Evolutionary conservation across 164 flowering plant genomes (phyloP).

Genomic region (Vitis amurensis): DNA sequence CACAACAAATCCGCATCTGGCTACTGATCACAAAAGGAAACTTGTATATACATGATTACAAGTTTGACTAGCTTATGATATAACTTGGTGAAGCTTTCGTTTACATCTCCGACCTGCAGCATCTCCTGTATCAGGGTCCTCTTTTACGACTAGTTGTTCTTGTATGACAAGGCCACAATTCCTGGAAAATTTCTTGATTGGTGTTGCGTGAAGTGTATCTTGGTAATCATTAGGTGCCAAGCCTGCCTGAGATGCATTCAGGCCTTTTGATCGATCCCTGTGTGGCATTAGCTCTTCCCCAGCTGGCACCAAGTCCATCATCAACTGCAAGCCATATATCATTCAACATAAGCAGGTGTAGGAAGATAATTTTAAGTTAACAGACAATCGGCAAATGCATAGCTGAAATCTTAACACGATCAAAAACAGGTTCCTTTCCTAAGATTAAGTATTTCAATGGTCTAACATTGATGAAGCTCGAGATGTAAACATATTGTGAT

Average conservation of each 20-base stretch:
- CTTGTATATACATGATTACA: too few relatives aligned
- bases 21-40: too few relatives aligned
- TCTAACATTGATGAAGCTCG: too few relatives aligned
- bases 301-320: constrained; percentile 27
- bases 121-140: constrained; percentile 47
- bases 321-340: constrained; percentile 25
- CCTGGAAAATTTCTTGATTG: constrained; percentile 54
- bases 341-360: too few relatives aligned
- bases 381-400: too few relatives aligned
- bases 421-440: too few relatives aligned
- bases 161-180: constrained; percentile 54
- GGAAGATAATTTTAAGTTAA: too few relatives aligned
- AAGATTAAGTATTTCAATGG: too few relatives aligned
- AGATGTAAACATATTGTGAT: too few relatives aligned
- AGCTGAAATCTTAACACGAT: too few relatives aligned
- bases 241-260: constrained; percentile 15
- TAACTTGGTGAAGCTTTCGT: constrained; percentile 40
- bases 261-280: constrained; percentile 17
- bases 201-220: constrained; percentile 34
- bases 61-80: background rate
- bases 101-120: constrained; percentile 38
- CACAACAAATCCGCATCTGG: too few relatives aligned
- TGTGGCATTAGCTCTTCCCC: constrained; percentile 56
- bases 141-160: constrained; percentile 59
- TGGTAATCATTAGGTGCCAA: constrained; percentile 15